phyloP scores from a whole-genome alignment of 768 basidiomycete genomes.

The Suillus americanus region DNA sequence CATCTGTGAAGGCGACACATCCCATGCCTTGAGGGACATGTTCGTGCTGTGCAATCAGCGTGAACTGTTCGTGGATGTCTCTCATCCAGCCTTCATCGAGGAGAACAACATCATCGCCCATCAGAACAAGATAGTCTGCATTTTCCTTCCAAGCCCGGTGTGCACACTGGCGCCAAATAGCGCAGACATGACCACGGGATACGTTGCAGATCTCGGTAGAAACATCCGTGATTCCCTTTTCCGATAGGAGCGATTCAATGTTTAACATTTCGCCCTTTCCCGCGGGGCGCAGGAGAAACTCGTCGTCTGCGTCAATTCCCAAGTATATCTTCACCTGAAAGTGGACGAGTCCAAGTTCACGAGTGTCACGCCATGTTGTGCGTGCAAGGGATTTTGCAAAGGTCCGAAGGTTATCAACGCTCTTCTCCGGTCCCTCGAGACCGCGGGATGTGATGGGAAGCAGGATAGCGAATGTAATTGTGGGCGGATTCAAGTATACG shows the following conservation, averaged over 20 bases:
- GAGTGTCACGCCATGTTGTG: slow-evolving; percentile 48
- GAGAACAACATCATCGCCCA: slow-evolving; percentile 57
- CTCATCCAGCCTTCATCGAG: slow-evolving; percentile 54
- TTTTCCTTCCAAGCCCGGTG: slow-evolving; percentile 44
- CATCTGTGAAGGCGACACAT: slow-evolving; percentile 57
- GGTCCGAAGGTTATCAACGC: slow-evolving; percentile 38
- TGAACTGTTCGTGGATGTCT: slow-evolving; percentile 39
- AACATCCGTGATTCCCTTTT: slow-evolving; percentile 38
- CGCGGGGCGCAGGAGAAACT: slow-evolving; percentile 31
- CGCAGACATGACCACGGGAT: slow-evolving; percentile 49
- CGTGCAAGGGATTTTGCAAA: slow-evolving; percentile 45
- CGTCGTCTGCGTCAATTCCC: slow-evolving; percentile 52
- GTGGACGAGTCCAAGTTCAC: slow-evolving; percentile 26
- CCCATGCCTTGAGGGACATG: slow-evolving; percentile 47
- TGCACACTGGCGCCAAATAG: slow-evolving; percentile 54
- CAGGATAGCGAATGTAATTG: slow-evolving; percentile 48
- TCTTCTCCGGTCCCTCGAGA: slow-evolving; percentile 30
- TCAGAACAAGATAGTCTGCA: slow-evolving; percentile 50
- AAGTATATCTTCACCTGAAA: slow-evolving; percentile 48
- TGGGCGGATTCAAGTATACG: slow-evolving; percentile 34
- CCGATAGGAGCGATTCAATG: slow-evolving; percentile 35
- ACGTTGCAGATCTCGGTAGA: slow-evolving; percentile 36
- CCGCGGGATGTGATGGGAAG: slow-evolving; percentile 60
- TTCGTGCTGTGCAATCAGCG: slow-evolving; percentile 27
- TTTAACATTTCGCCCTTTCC: slow-evolving; percentile 17